These are phyloP conservation scores for Aspergillus jensenii DNA, from an alignment of 2,329 filamentous ascomycete genomes.

Conservation along the genomic window DNA sequence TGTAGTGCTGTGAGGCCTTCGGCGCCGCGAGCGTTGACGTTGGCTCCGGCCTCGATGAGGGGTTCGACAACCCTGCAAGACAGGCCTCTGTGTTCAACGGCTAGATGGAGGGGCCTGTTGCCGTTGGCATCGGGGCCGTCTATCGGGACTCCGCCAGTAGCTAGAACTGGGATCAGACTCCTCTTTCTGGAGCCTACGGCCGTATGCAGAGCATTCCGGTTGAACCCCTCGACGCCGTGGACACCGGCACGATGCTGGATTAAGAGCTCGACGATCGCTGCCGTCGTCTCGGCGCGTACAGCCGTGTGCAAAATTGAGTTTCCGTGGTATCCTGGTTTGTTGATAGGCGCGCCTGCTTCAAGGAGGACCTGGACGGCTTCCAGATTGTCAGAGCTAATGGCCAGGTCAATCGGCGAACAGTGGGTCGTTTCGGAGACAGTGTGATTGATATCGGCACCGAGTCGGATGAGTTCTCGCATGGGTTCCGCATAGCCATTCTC, in stretches of 20 bases:
- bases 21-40: not conserved
- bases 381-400: rapidly evolving
- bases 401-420: not conserved
- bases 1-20: not conserved
- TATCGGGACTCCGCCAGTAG: not conserved
- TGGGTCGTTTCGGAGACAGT: rapidly evolving
- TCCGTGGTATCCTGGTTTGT: not conserved
- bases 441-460: not conserved
- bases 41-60: not conserved
- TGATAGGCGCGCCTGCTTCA: not conserved
- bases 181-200: no score
- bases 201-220: not conserved
- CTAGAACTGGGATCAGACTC: not conserved
- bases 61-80: not conserved
- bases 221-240: not conserved
- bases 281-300: rapidly evolving
- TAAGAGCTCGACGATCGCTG: not conserved
- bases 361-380: not conserved
- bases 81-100: not conserved
- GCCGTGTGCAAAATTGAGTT: not conserved
- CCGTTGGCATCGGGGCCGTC: not conserved
- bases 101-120: not conserved
- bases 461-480: not conserved
- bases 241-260: not conserved
- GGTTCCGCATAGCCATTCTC: no score